Conservation (phyloP, 495 filamentous ascomycete species). For the Saxophila tyrrhenica region DNA sequence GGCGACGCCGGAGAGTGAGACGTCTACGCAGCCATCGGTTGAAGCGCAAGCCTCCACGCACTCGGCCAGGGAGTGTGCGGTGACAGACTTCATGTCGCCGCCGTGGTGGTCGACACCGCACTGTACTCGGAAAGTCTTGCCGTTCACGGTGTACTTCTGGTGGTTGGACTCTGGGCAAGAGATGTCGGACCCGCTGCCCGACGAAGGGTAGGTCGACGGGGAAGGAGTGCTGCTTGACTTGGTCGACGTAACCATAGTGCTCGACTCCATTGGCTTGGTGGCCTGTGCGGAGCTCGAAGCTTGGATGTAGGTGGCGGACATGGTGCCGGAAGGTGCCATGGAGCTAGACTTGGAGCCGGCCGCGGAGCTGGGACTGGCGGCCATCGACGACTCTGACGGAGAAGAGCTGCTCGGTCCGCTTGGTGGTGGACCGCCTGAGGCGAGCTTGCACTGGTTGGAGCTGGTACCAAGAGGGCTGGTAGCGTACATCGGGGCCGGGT, state of each 20-base stretch:
- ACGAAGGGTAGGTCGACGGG: not conserved
- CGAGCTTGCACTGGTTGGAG: not conserved
- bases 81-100: constrained; percentile 7
- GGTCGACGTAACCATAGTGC: not conserved
- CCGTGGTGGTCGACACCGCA: constrained; percentile 18
- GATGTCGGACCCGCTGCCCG: not conserved
- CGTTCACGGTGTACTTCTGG: constrained; percentile 9
- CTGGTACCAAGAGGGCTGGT: not conserved
- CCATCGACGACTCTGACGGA: not conserved
- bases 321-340: not conserved
- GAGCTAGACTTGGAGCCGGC: not conserved
- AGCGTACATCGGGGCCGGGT: constrained; percentile 4
- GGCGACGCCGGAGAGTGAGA: constrained; percentile 8
- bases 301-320: not conserved
- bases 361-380: not conserved
- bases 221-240: not conserved
- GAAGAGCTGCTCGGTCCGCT: not conserved
- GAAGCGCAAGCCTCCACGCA: constrained; percentile 14
- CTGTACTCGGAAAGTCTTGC: constrained; percentile 8
- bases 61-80: constrained; percentile 4
- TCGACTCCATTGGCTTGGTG: not conserved
- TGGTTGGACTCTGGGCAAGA: constrained; percentile 3
- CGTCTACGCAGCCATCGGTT: constrained; percentile 13
- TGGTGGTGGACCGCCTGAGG: not conserved
- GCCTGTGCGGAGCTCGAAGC: not conserved